Percentiles rank a stretch among this genome's conserved stretches.
phyloP scores from a whole-genome alignment of 768 basidiomycete genomes.

The Lentinula sp. region DNA sequence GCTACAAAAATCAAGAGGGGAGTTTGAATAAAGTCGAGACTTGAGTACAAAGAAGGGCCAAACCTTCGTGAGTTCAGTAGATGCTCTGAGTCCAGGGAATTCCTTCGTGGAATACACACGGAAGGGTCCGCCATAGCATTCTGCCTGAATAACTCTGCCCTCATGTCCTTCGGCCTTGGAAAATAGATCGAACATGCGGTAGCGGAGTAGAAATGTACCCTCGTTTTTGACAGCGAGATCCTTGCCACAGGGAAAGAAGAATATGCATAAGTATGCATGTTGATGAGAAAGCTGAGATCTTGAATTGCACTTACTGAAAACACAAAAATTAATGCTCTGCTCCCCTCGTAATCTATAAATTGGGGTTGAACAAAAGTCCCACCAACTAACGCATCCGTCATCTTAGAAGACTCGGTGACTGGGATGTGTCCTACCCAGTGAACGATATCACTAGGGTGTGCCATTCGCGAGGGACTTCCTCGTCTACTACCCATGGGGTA shows the following conservation, averaged over 20 bases:
- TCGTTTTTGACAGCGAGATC: constrained; percentile 69
- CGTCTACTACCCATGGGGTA: not conserved
- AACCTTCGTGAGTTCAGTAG: constrained; percentile 66
- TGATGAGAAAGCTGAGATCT: constrained; percentile 7
- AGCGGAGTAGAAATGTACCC: constrained; percentile 60
- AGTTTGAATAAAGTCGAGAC: not conserved
- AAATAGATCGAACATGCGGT: constrained; percentile 60
- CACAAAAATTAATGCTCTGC: constrained; percentile 52
- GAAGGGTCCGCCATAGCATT: constrained; percentile 59
- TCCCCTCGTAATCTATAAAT: constrained; percentile 51
- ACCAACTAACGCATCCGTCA: constrained; percentile 50
- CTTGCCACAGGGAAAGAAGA: constrained; percentile 23
- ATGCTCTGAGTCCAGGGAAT: constrained; percentile 61
- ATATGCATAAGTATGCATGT: not conserved
- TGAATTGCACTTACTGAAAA: constrained; percentile 44
- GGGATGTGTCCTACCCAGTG: constrained; percentile 32
- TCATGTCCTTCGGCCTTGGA: constrained; percentile 25
- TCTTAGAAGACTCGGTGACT: constrained; percentile 44
- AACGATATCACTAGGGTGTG: constrained; percentile 26
- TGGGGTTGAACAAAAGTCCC: constrained; percentile 55
- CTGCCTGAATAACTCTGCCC: constrained; percentile 47
- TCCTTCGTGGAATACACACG: constrained; percentile 68
- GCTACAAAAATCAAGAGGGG: constrained; percentile 21
- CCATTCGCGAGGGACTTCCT: not conserved
- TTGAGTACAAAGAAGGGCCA: not conserved